Evolutionary conservation across 495 filamentous ascomycete species (phyloP), one percentile per base, ranked within the genome.

Genomic region (Diplogelasinospora grovesii): DNA sequence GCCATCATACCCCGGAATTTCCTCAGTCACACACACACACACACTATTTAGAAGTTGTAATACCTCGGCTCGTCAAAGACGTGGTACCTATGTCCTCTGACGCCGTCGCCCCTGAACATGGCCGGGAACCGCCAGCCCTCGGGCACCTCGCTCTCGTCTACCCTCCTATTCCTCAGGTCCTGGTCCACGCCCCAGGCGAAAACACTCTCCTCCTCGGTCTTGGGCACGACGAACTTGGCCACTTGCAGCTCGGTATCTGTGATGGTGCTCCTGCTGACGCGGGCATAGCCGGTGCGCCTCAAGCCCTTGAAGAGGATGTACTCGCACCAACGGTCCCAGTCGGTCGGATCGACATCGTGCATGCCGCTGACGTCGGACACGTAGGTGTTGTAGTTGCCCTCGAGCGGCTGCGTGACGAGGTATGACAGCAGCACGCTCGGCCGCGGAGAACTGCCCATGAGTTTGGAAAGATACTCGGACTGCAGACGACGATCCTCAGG

Each of bases 311-410:
- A 99, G 36, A 99, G 70, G 48, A 99, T 92, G 56, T 99, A 99
- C 69, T 99, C 92, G 66, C 93, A 99, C 93, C 93, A 99, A 41
- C 93, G 69, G 63, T 98, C 92, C 88, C 87, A 95, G 56, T 99
- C 93, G 10, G 71, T 82, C 7, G 80, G 75, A 51, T 99, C 93
- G 37, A 99, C 92, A 54, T 99, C 93, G 50, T 83, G 80, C 93
- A 99, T 99, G 15, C 86, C 83, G 42, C 83, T 90, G 32, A 68
- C 56, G 16, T 90, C 78, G 31, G 86, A 83, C 20, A 99, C 93
- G 54, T 95, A 97, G 1, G 80, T 95, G 60, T 97, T 93, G 69
- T 99, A 99, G 57, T 97, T 97, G 16, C 93, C 93, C 66, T 95
- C 68, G 24, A 81, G 72, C 0, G 93, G 93, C 59, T 82, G 85